A percentile compares a stretch with the other conserved stretches of the same genome.
Conservation (phyloP, 108 stramenopile species). For the Cyclotella atomus region DNA sequence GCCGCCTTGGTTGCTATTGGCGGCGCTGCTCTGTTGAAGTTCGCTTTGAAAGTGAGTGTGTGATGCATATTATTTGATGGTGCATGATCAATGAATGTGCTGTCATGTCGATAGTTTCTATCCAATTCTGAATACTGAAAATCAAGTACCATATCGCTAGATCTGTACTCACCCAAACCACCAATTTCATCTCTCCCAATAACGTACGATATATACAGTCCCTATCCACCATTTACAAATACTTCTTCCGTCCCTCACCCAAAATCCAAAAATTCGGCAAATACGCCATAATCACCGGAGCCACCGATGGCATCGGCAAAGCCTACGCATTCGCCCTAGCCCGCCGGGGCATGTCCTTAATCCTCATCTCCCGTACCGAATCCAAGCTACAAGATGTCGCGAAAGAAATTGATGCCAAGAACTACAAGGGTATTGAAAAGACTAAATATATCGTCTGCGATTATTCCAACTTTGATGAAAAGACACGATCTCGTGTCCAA, state of each 20-base stretch:
- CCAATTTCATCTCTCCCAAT: not conserved
- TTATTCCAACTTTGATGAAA: constrained; percentile 92
- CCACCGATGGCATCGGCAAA: constrained; percentile 99
- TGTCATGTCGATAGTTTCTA: not conserved
- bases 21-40: constrained; percentile 19
- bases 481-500: constrained; percentile 70
- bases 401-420: constrained; percentile 86
- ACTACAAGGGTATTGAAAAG: constrained; percentile 71
- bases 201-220: constrained; percentile 17
- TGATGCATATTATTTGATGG: not conserved
- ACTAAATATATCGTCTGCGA: constrained; percentile 93
- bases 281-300: constrained; percentile 99
- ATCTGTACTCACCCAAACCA: no score
- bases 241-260: constrained; percentile 89
- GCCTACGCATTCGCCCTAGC: constrained; percentile 95
- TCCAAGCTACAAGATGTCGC: constrained; percentile 91
- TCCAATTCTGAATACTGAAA: no score
- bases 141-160: no score
- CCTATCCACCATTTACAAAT: constrained; percentile 69
- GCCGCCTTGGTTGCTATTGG: constrained; percentile 44
- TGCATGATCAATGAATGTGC: not conserved
- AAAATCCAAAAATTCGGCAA: constrained; percentile 93
- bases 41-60: constrained; percentile 42
- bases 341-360: constrained; percentile 93
- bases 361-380: constrained; percentile 96